Conservation (phyloP, 2,329 filamentous ascomycete species). For the Nemania serpens region DNA sequence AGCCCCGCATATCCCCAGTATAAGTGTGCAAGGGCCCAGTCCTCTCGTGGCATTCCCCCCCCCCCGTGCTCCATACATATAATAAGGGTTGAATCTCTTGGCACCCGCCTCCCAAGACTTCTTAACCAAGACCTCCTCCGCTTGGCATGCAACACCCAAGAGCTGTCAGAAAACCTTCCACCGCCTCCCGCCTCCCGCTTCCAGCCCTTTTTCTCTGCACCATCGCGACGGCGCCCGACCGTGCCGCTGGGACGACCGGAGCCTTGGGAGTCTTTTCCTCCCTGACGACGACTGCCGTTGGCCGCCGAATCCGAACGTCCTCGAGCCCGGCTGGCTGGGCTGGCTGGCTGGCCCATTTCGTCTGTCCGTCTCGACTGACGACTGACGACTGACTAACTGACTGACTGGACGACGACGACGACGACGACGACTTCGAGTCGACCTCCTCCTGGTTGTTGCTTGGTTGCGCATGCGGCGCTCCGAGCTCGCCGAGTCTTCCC, state of each 20-base stretch:
- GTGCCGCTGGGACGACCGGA: conserved; percentile 18
- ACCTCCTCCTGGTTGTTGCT: no score
- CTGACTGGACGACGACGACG: neutral
- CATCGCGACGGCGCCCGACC: conserved; percentile 26
- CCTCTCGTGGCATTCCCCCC: neutral
- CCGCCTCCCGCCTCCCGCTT: conserved; percentile 13
- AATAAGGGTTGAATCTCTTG: conserved; percentile 37
- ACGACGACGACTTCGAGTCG: neutral
- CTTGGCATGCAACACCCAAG: conserved; percentile 41
- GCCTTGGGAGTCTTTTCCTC: neutral
- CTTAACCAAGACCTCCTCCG: conserved; percentile 39
- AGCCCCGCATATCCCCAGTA: conserved; percentile 17
- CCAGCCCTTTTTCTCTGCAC: neutral
- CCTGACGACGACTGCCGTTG: neutral
- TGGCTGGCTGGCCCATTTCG: neutral
- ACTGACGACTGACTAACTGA: no score
- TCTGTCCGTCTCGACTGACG: no score
- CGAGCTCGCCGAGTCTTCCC: neutral
- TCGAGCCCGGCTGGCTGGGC: conserved; percentile 18
- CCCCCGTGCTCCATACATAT: conserved; percentile 12
- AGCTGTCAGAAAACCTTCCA: conserved; percentile 34
- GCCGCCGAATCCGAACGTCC: neutral
- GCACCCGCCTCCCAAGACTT: conserved; percentile 33
- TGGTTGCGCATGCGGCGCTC: conserved; percentile 14
- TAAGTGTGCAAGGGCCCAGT: conserved; percentile 11